These are phyloP conservation scores for Psilocybe sp. DNA, from an alignment of 768 basidiomycete species.

Conservation along the genomic window DNA sequence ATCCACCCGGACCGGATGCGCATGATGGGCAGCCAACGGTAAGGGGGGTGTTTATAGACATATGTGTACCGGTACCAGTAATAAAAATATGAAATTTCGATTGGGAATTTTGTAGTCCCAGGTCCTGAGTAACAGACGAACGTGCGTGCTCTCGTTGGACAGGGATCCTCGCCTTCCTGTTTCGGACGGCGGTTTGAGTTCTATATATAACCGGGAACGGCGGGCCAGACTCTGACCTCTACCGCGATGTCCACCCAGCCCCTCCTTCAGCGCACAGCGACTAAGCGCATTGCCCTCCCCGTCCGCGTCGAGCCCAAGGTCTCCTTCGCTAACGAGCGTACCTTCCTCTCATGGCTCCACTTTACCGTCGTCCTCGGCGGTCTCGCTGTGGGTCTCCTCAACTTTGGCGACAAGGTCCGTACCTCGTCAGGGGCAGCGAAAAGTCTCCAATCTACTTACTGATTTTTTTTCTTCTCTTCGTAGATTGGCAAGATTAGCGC, in stretches of 20 bases:
- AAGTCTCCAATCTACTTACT: not conserved
- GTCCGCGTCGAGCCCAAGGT: constrained; percentile 94
- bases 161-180: constrained; percentile 14
- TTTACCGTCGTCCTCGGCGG: constrained; percentile 98
- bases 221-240: constrained; percentile 6
- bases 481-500: constrained; percentile 93
- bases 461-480: not conserved
- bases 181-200: constrained; percentile 3
- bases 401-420: constrained; percentile 93
- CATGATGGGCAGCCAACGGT: constrained; percentile 58
- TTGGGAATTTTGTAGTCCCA: not conserved
- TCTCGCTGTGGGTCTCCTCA: constrained; percentile 90
- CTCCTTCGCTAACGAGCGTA: constrained; percentile 91
- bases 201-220: constrained; percentile 15
- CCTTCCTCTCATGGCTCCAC: constrained; percentile 98
- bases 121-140: constrained; percentile 11
- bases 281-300: constrained; percentile 95
- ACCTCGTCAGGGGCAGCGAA: not conserved
- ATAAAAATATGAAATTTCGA: not conserved
- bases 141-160: constrained; percentile 21
- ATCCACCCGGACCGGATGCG: constrained; percentile 84
- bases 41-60: constrained; percentile 1
- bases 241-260: constrained; percentile 92
- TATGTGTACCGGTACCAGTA: constrained; percentile 5
- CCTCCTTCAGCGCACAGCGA: constrained; percentile 89